Base-by-base conservation (phyloP, 805 yeast genomes). In the Candida namnaoensis region DNA sequence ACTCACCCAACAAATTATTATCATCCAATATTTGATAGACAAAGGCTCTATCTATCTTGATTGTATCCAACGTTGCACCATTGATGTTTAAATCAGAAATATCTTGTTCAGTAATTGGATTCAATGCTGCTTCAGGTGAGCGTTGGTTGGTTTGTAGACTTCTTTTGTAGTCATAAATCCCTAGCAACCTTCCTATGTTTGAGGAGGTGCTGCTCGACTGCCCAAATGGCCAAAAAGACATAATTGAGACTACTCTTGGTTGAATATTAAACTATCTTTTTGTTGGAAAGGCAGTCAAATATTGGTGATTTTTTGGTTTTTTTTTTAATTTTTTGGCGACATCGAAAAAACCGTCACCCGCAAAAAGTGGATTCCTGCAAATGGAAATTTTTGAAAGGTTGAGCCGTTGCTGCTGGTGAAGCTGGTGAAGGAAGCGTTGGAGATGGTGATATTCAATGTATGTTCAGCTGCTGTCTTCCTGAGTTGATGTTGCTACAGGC, bases 191-290 rank as follows among this genome's bases (percentile, higher is more conserved):
- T 47, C 58, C 63, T 30, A 67, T 58, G 41, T 64, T 58, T 30
- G 68, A 57, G 26, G 57, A 50, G 34, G 56, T 48, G 46, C 52
- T 54, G 32, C 50, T 48, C 46, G 56, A 59, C 50, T 63, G 66
- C 54, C 68, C 70, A 52, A 67, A 66, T 19, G 71, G 71, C 73
- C 73, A 68, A 48, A 62, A 61, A 15, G 73, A 66, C 72, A 68
- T 67, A 25, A 27, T 47, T 9, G 10, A 9, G 32, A 5, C 5
- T 30, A 12, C 10, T 7, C 6, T 7, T 30, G 32, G 10, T 11
- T 5, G 32, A 12, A n/a, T n/a, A n/a, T n/a, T n/a, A n/a, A n/a
- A n/a, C n/a, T n/a, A n/a, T n/a, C n/a, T n/a, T n/a, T n/a, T n/a
- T n/a, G n/a, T n/a, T n/a, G n/a, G n/a, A n/a, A n/a, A n/a, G n/a